A percentile compares a stretch with the other conserved stretches of the same genome.
These are phyloP conservation scores for Spirogloea muscicola DNA, from an alignment of 139 green algal genomes.

Conservation along the genomic window DNA sequence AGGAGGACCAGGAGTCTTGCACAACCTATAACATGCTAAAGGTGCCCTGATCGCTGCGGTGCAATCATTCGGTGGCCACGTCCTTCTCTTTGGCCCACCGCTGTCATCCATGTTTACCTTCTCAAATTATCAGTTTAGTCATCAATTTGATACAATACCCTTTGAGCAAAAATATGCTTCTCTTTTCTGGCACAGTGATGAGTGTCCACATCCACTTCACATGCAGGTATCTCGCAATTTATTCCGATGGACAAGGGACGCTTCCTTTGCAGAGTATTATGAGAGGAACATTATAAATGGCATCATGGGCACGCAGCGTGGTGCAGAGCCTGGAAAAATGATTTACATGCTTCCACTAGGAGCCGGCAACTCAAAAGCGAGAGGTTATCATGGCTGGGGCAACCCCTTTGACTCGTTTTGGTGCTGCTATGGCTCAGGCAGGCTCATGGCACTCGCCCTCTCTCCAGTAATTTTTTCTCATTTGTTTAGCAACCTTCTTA, in stretches of 20 bases:
- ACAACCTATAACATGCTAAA: constrained; percentile 47
- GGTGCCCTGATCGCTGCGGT: too few relatives aligned
- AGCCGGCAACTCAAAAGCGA: constrained; percentile 32
- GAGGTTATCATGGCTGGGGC: constrained; percentile 31
- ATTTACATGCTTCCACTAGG: constrained; percentile 47
- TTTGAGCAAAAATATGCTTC: too few relatives aligned
- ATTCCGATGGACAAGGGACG: constrained; percentile 8
- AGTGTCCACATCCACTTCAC: not conserved
- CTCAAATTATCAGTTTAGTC: too few relatives aligned
- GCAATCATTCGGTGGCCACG: too few relatives aligned
- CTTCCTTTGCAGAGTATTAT: constrained; percentile 17
- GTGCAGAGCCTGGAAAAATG: constrained; percentile 25
- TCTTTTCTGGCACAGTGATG: not conserved
- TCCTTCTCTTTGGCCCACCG: too few relatives aligned
- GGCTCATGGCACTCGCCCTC: not conserved
- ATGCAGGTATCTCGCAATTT: constrained; percentile 35
- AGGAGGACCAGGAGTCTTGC: constrained; percentile 44
- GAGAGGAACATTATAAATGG: constrained; percentile 29
- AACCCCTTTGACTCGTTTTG: constrained; percentile 37
- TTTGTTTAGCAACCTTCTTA: too few relatives aligned
- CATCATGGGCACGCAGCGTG: constrained; percentile 41
- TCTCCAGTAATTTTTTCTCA: too few relatives aligned
- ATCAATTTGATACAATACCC: too few relatives aligned
- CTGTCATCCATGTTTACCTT: too few relatives aligned
- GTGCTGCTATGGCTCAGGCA: constrained; percentile 45